A percentile compares a stretch with the other conserved stretches of the same genome.
phyloP scores from a whole-genome alignment of 352 stramenopile species.

The Phytopythium vexans region DNA sequence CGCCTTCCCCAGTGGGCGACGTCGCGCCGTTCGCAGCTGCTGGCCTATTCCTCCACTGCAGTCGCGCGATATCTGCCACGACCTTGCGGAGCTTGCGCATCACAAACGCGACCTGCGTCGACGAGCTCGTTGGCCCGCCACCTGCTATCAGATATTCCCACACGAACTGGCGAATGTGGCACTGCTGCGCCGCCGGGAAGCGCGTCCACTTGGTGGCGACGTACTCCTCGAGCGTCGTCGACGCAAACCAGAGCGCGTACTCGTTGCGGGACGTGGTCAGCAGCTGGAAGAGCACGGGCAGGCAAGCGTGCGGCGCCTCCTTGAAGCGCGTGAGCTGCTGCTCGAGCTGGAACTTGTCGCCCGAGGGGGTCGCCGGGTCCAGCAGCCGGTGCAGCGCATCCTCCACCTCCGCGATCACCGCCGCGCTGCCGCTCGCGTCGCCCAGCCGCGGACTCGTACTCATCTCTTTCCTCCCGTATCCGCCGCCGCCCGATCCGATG shows the following conservation, averaged over 20 bases:
- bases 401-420: slow-evolving; percentile 63
- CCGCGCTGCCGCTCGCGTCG: slow-evolving; percentile 6
- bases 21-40: background rate
- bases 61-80: slow-evolving; percentile 56
- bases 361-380: slow-evolving; percentile 43
- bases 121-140: background rate
- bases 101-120: slow-evolving; percentile 48
- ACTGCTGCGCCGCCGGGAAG: slow-evolving; percentile 37
- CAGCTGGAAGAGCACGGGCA: slow-evolving; percentile 68
- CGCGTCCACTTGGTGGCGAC: slow-evolving; percentile 54
- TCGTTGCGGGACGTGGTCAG: slow-evolving; percentile 57
- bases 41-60: slow-evolving; percentile 40
- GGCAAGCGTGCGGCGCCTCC: slow-evolving; percentile 36
- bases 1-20: background rate
- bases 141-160: slow-evolving; percentile 52
- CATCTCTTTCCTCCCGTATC: slow-evolving; percentile 1
- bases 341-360: slow-evolving; percentile 52
- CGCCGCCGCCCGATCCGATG: slow-evolving; percentile 6
- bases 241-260: slow-evolving; percentile 78
- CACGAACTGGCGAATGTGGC: slow-evolving; percentile 54
- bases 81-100: slow-evolving; percentile 71
- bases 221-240: slow-evolving; percentile 73
- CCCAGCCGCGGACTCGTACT: slow-evolving; percentile 14
- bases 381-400: slow-evolving; percentile 51
- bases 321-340: slow-evolving; percentile 63